Conservation (phyloP, 2,329 filamentous ascomycete species). For the Alternaria brassicae region DNA sequence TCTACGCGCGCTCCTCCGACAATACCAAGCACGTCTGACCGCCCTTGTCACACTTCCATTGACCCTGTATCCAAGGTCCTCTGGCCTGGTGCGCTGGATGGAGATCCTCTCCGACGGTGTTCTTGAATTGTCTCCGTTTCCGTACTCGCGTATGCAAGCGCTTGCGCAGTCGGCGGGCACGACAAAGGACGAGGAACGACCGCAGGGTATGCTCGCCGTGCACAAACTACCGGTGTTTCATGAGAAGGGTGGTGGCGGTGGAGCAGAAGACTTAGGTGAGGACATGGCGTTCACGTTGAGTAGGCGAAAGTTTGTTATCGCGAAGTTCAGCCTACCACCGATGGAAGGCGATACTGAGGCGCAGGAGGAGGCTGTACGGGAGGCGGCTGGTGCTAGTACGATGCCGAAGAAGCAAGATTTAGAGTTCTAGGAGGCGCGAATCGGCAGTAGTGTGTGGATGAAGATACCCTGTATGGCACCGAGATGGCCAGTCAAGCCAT, state of each 20-base stretch:
- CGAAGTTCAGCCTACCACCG: slow-evolving; percentile 87
- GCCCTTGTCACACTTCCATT: slow-evolving; percentile 79
- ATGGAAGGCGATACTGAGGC: slow-evolving; percentile 75
- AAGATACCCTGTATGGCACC: slow-evolving; percentile 13
- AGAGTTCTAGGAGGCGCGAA: slow-evolving; percentile 64
- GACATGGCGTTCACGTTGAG: slow-evolving; percentile 92
- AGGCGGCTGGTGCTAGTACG: slow-evolving; percentile 52
- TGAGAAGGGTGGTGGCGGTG: slow-evolving; percentile 83
- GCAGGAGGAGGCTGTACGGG: slow-evolving; percentile 56
- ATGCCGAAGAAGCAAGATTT: slow-evolving; percentile 66
- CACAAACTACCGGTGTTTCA: slow-evolving; percentile 85
- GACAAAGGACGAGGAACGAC: slow-evolving; percentile 71
- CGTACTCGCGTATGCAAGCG: slow-evolving; percentile 62
- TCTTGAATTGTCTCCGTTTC: slow-evolving; percentile 80
- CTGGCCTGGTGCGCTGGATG: slow-evolving; percentile 82
- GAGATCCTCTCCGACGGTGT: slow-evolving; percentile 86
- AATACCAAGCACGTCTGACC: slow-evolving; percentile 69
- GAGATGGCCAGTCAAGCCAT: slow-evolving; percentile 4
- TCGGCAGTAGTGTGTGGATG: neutral
- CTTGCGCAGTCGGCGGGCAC: slow-evolving; percentile 57
- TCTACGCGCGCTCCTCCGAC: slow-evolving; percentile 76
- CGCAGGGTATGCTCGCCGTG: slow-evolving; percentile 84
- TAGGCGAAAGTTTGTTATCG: slow-evolving; percentile 81
- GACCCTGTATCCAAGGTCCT: slow-evolving; percentile 76
- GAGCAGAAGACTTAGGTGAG: slow-evolving; percentile 70